These are phyloP conservation scores for Cyphellophora europaea DNA, from an alignment of 2,329 filamentous ascomycete species.

Conservation along the genomic window DNA sequence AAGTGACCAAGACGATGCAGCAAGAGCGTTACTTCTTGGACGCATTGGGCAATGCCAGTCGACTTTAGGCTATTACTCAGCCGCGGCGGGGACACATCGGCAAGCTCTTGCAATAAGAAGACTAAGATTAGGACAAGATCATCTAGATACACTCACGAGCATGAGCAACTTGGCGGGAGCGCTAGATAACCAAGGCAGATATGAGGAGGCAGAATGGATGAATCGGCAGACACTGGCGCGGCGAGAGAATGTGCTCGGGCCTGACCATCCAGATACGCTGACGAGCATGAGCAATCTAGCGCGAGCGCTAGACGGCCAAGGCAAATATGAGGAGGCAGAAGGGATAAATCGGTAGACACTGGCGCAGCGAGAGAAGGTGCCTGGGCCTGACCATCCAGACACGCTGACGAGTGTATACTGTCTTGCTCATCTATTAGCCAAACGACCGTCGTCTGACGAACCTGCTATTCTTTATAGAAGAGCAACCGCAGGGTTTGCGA, in stretches of 20 bases:
- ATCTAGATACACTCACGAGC: constrained; percentile 18
- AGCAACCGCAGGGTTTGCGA: too few species aligned
- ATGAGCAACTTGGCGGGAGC: constrained; percentile 15
- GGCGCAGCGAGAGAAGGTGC: constrained; percentile 3
- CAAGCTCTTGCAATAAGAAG: constrained; percentile 9
- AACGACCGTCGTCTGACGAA: too few species aligned
- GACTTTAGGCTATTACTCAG: background rate
- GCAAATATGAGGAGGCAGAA: constrained; percentile 14
- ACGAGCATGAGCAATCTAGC: constrained; percentile 16
- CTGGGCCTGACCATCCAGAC: constrained; percentile 12
- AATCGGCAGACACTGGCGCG: constrained; percentile 10
- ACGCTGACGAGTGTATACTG: constrained; percentile 15
- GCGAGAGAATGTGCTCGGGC: constrained; percentile 12
- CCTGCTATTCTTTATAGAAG: too few species aligned
- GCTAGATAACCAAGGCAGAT: constrained; percentile 9
- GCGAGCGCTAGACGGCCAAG: constrained; percentile 4
- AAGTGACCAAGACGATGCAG: background rate
- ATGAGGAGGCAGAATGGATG: constrained; percentile 12
- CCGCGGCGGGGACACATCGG: background rate
- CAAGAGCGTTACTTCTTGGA: constrained; percentile 4
- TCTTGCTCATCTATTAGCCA: constrained; percentile 9
- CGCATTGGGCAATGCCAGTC: background rate
- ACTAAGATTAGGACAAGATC: constrained; percentile 19
- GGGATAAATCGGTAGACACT: constrained; percentile 6
- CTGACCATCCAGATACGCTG: constrained; percentile 20